Base-by-base conservation (phyloP, 768 basidiomycete genomes). In the Filobasidium wieringae region DNA sequence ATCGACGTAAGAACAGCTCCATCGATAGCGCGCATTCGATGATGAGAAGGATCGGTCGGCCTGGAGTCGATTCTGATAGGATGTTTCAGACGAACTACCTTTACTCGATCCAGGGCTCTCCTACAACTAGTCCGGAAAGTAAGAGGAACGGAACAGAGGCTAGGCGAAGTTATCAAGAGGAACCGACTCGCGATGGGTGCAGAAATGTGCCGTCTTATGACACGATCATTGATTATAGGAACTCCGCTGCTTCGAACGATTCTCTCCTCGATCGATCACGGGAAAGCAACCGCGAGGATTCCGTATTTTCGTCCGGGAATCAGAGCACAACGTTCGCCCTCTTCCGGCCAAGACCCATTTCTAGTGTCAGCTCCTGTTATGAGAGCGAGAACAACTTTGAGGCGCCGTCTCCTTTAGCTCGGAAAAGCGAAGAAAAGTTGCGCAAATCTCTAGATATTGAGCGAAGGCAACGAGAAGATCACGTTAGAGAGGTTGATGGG, bases 1-100 rank as follows among this genome's bases (percentile, higher is more conserved):
- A 68, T 40, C 59, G 62, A 39, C 60, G 66, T n/a, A 58, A 65
- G 27, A 58, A 55, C 29, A 65, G 66, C 17, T 70, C 66, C 17
- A 22, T 45, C 22, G 66, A 66, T 26, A 67, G 66, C 39, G 59
- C 55, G 12, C 43, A 34, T 1, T 69, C 67, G 9, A 62, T 65
- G 4, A 51, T 62, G 5, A 55, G 58, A 39, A 50, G 63, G 4
- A 40, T 73, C 31, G 66, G 43, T 37, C 57, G 72, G 22, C 72
- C 72, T 22, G 70, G 67, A 33, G 58, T 69, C 2, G 67, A 70
- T 32, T 36, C 34, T 0, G 72, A 73, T 17, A 41, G 68, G 51
- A 73, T 73, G 70, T 73, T 71, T 61, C 60, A 66, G 37, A 64
- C 68, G 5, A 66, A 71, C 39, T 63, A 58, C 8, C 34, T 57